Evolutionary conservation across 2,329 filamentous ascomycete genomes (phyloP).

Genomic region (Colletotrichum zoysiae): DNA sequence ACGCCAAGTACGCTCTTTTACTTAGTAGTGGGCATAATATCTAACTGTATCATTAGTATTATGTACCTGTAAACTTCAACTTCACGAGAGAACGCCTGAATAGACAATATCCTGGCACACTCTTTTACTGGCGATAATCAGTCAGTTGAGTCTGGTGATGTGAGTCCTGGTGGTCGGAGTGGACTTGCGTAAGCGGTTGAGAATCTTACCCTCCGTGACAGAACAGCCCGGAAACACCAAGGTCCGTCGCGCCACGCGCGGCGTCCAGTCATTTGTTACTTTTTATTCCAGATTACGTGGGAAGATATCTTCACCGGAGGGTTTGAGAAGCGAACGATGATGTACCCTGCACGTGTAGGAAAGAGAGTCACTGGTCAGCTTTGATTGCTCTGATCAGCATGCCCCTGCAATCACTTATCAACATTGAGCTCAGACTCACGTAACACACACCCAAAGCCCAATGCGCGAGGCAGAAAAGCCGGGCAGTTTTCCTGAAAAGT

Average conservation of each 20-base stretch:
- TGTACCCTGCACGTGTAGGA: neutral
- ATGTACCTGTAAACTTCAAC: no score
- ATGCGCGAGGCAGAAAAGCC: neutral
- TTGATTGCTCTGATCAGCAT: neutral
- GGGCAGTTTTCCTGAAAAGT: neutral
- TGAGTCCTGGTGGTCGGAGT: neutral
- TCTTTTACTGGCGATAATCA: neutral
- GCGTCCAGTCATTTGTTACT: neutral
- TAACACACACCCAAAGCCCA: neutral
- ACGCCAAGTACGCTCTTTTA: neutral
- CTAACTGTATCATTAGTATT: no score
- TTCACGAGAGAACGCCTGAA: no score
- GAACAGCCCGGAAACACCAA: neutral
- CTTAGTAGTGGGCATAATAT: no score
- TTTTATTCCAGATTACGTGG: neutral
- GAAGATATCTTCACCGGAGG: no score
- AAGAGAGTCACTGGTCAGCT: neutral
- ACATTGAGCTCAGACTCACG: conserved; percentile 15
- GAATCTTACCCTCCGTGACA: neutral
- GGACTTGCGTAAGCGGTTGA: neutral
- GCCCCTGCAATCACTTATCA: neutral
- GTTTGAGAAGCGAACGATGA: no score
- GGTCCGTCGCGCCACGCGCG: neutral
- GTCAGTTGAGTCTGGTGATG: no score
- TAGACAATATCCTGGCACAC: neutral